phyloP scores from a whole-genome alignment of 2,329 filamentous ascomycete species.

The Lasiodiplodia sp. region DNA sequence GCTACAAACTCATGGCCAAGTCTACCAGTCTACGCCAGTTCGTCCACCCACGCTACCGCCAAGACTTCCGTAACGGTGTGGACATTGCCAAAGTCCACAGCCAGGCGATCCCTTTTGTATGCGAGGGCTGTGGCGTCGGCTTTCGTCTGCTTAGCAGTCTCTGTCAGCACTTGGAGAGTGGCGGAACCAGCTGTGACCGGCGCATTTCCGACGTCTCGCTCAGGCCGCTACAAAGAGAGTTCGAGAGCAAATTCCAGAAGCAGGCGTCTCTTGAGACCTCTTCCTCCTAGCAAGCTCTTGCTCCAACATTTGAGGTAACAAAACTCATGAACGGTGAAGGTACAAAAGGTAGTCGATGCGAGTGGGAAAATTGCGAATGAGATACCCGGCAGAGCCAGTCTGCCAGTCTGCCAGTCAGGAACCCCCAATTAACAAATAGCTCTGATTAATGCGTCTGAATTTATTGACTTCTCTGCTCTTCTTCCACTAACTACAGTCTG shows the following conservation, averaged over 20 bases:
- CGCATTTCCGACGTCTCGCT: conserved; percentile 1
- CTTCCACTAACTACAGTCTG: too few relatives aligned
- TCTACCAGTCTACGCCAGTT: neutral
- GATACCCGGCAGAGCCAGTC: neutral
- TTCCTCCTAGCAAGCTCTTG: neutral
- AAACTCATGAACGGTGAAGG: neutral
- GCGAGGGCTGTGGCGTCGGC: neutral
- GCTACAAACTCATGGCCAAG: neutral
- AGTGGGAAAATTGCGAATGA: neutral
- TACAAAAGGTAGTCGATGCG: neutral
- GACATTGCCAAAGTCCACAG: neutral
- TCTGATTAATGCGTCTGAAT: neutral
- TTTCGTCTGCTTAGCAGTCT: conserved; percentile 12
- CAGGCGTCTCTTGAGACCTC: neutral
- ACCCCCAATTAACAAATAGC: neutral
- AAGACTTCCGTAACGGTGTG: neutral
- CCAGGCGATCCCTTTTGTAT: neutral
- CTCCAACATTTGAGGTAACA: neutral
- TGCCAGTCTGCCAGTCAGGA: neutral
- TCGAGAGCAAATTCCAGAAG: neutral
- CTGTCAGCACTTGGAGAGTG: conserved; percentile 18
- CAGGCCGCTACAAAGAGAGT: neutral
- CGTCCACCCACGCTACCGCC: neutral
- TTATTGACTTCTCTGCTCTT: neutral
- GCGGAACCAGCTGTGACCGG: neutral